Conservation (phyloP, 306 rosid genomes). For the Lablab purpureus region DNA sequence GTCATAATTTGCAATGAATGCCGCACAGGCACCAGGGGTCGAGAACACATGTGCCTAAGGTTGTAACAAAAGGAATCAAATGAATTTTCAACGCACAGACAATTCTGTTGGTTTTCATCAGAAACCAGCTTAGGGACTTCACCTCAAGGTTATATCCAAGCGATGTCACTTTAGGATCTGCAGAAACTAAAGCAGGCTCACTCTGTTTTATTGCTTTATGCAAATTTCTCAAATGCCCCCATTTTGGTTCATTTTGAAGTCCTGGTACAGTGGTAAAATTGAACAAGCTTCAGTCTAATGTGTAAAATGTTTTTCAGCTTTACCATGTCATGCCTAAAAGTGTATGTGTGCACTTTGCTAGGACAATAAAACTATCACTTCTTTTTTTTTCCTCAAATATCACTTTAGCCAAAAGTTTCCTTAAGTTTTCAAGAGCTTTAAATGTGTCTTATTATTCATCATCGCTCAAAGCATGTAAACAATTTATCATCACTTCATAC, state of each 20-base stretch:
- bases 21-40: constrained; percentile 73
- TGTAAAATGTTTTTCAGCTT: constrained; percentile 16
- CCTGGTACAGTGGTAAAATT: constrained; percentile 44
- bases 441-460: background rate
- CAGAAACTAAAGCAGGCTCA: constrained; percentile 72
- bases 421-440: background rate
- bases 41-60: constrained; percentile 72
- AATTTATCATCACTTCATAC: constrained; percentile 49
- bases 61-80: constrained; percentile 43
- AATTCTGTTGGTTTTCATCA: constrained; percentile 12
- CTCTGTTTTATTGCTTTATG: constrained; percentile 73
- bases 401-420: constrained; percentile 24
- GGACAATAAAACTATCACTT: background rate
- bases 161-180: constrained; percentile 60
- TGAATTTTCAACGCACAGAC: constrained; percentile 20
- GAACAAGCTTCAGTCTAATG: constrained; percentile 45
- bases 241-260: constrained; percentile 69
- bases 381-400: background rate
- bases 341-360: constrained; percentile 20
- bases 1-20: constrained; percentile 84
- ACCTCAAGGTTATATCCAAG: constrained; percentile 82
- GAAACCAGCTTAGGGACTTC: constrained; percentile 34
- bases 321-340: constrained; percentile 21
- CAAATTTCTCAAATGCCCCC: constrained; percentile 76
- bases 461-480: constrained; percentile 23